Evolutionary conservation across 2,329 filamentous ascomycete species (phyloP).

Genomic region (Xylariomycetidae sp.): DNA sequence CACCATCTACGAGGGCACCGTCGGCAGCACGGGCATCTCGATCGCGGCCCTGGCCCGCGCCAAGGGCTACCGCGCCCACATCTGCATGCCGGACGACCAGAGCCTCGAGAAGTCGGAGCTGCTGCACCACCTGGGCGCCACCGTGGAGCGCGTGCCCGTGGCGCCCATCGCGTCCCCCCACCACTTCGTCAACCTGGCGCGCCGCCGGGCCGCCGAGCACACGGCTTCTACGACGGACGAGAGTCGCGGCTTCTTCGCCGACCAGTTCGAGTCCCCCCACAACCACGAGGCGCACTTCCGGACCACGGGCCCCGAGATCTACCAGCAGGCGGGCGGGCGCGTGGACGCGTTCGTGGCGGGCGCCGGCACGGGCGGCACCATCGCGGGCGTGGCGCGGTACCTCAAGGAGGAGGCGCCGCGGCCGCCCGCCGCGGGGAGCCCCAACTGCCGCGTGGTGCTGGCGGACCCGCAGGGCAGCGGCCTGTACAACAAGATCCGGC

Average conservation of each 20-base stretch:
- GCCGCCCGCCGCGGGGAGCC: slow-evolving; percentile 38
- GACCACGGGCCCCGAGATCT: slow-evolving; percentile 87
- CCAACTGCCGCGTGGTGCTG: slow-evolving; percentile 56
- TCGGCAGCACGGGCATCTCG: slow-evolving; percentile 93
- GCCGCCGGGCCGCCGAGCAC: slow-evolving; percentile 71
- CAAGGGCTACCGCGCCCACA: slow-evolving; percentile 85
- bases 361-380: slow-evolving; percentile 90
- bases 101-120: slow-evolving; percentile 84
- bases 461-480: slow-evolving; percentile 94
- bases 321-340: slow-evolving; percentile 65
- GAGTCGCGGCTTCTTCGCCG: slow-evolving; percentile 85
- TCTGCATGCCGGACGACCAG: slow-evolving; percentile 93
- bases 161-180: slow-evolving; percentile 89
- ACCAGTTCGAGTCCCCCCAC: slow-evolving; percentile 89
- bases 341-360: slow-evolving; percentile 89
- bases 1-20: slow-evolving; percentile 95
- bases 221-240: slow-evolving; percentile 50
- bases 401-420: slow-evolving; percentile 66
- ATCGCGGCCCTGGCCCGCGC: slow-evolving; percentile 85
- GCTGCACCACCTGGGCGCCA: slow-evolving; percentile 81
- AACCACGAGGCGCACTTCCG: slow-evolving; percentile 84
- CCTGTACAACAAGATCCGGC: slow-evolving; percentile 83
- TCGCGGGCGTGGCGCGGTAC: slow-evolving; percentile 79
- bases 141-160: slow-evolving; percentile 85
- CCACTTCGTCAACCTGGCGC: slow-evolving; percentile 92